Base-by-base conservation (phyloP, 371 early-diverging fungal species). In the Fennellomyces sp. region DNA sequence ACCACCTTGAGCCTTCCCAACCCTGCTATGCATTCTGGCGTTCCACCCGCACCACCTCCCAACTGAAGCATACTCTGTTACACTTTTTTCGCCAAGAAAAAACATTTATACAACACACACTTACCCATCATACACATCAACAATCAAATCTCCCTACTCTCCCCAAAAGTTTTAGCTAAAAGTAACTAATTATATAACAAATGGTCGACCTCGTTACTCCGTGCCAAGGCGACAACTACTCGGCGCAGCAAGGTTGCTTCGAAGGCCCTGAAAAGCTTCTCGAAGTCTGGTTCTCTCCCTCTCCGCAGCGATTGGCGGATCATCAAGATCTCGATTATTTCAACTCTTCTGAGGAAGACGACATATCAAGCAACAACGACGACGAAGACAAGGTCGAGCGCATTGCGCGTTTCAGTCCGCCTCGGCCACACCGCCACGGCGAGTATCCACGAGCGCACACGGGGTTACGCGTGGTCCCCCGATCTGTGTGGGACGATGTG, bases 211-310 rank as follows among this genome's bases (percentile, higher is more conserved):
- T 58, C n/a, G 50, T 35, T 25, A 52, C 56, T 36, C 53, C 58
- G 30, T 17, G 48, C 41, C 56, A 55, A 47, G 73, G 75, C 28
- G 63, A 73, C 53, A 76, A 79, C 63, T 79, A 79, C 52, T 79
- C 79, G 19, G 73, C 73, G 52, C 70, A 75, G 57, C 63, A 71
- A 54, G 86, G 85, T 42, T 78, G 76, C 52, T 92, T 92, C 65
- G 92, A 97, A 73, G 97, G 98, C 27, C 95, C 97, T 56, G 98
- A 97, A 69, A 97, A 97, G 78, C 83, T 97, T 19, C 75, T 97
- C 52, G 98, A 97, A 71, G 87, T 97, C 56, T 96, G 68, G 68
- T 68, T 68, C 56, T 68, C 68, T 48, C 68, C 68, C 33, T 75
- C 83, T 13, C 68, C 78, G 11, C 66, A 76, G 35, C 64, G 62